Conservation (phyloP, 768 basidiomycete species). For the Termitomyces sp. region DNA sequence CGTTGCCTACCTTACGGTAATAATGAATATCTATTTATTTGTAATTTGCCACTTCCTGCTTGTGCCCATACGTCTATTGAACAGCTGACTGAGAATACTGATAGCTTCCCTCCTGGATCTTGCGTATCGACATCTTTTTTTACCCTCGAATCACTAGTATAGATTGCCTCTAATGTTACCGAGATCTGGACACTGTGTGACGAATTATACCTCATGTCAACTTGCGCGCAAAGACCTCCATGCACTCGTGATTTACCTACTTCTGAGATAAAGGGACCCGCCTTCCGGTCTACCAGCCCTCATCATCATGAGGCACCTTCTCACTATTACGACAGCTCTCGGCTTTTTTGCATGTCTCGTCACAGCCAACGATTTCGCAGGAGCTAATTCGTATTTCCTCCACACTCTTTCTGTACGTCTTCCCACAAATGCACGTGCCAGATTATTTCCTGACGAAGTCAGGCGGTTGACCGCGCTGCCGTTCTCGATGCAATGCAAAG, state of each 20-base stretch:
- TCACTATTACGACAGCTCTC: slow-evolving; percentile 1
- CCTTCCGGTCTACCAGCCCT: not conserved
- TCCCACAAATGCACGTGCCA: not conserved
- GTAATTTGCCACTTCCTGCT: no score
- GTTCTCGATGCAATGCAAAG: slow-evolving; percentile 12
- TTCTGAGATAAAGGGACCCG: not conserved
- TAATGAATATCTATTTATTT: not conserved
- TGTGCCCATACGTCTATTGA: not conserved
- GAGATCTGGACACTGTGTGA: not conserved
- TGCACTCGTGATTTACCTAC: not conserved
- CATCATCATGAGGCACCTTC: slow-evolving; percentile 4
- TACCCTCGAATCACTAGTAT: not conserved
- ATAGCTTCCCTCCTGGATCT: not conserved
- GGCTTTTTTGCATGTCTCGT: slow-evolving; percentile 7
- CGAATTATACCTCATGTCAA: not conserved
- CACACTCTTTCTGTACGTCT: slow-evolving; percentile 18
- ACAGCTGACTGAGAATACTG: not conserved
- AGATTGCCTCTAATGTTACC: not conserved
- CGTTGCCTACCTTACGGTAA: not conserved
- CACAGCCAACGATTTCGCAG: slow-evolving; percentile 22
- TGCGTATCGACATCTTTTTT: not conserved
- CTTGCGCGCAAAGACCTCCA: not conserved
- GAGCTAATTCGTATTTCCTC: slow-evolving; percentile 23
- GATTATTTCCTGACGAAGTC: not conserved
- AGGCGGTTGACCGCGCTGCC: slow-evolving; percentile 6